Evolutionary conservation across 2,329 filamentous ascomycete species (phyloP).

Genomic region (Dactylellina sp.): DNA sequence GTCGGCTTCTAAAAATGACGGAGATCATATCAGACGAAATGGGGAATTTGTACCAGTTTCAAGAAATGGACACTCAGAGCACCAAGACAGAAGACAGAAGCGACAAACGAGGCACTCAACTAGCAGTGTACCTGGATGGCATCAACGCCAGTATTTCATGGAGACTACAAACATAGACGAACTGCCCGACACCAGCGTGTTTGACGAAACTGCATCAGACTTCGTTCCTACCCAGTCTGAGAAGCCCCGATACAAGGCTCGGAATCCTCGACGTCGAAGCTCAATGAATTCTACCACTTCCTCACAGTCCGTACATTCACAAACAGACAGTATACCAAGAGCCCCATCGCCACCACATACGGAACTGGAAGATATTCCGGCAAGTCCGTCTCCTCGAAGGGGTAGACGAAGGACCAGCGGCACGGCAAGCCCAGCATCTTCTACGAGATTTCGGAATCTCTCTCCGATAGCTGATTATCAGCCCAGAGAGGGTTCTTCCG

Average conservation of each 20-base stretch:
- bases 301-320: constrained; percentile 10
- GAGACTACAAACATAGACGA: constrained; percentile 52
- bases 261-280: constrained; percentile 33
- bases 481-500: constrained; percentile 20
- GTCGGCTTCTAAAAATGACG: constrained; percentile 6
- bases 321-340: constrained; percentile 37
- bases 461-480: constrained; percentile 51
- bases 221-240: constrained; percentile 30
- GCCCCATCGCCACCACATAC: constrained; percentile 28
- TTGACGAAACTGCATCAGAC: constrained; percentile 44
- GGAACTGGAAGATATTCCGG: not conserved
- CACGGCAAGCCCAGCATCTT: constrained; percentile 38
- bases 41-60: constrained; percentile 16
- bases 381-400: constrained; percentile 34
- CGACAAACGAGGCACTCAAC: constrained; percentile 33
- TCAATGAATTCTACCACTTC: constrained; percentile 39
- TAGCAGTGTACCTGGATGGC: constrained; percentile 23
- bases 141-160: constrained; percentile 53
- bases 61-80: constrained; percentile 24
- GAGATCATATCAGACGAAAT: constrained; percentile 17
- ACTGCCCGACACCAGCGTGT: constrained; percentile 42
- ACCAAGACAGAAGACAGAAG: constrained; percentile 16
- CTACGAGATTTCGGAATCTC: constrained; percentile 44
- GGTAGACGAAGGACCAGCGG: constrained; percentile 30
- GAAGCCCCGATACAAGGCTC: constrained; percentile 38